Conservation (phyloP, 2,329 filamentous ascomycete genomes). For the Cercospora sp. region DNA sequence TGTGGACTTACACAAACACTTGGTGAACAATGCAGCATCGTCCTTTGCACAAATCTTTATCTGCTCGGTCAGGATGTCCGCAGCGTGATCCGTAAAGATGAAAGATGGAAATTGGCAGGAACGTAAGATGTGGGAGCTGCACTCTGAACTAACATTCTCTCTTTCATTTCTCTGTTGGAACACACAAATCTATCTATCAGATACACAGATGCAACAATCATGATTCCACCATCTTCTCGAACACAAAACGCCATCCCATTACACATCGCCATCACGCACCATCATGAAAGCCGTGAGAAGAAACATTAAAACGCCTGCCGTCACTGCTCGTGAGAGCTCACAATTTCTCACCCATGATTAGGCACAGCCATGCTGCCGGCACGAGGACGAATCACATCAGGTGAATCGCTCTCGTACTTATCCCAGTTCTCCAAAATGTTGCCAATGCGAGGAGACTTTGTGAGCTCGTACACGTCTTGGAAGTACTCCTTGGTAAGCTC, state of each 20-base stretch:
- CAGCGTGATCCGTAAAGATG: no score
- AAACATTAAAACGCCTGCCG: background rate
- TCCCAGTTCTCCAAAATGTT: slow-evolving; percentile 77
- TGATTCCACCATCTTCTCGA: background rate
- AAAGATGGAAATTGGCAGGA: no score
- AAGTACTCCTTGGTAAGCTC: slow-evolving; percentile 98
- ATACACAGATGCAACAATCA: background rate
- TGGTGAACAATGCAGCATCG: no score
- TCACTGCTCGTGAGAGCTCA: background rate
- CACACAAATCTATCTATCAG: background rate
- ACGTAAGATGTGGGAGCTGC: background rate
- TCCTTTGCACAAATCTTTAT: no score
- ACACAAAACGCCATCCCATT: background rate
- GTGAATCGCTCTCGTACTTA: slow-evolving; percentile 49
- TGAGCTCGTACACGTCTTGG: slow-evolving; percentile 95
- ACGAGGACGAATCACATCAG: slow-evolving; percentile 31
- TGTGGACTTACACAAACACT: no score
- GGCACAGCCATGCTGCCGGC: slow-evolving; percentile 33
- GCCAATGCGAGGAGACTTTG: slow-evolving; percentile 75
- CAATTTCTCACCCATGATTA: background rate
- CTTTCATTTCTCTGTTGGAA: background rate
- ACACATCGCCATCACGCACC: background rate
- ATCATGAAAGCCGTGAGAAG: background rate
- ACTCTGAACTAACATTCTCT: background rate
- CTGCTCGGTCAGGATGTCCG: no score